Percentiles rank a stretch among this genome's conserved stretches.
Conservation (phyloP, 1,284 basidiomycete species). For the Trametes sp. region DNA sequence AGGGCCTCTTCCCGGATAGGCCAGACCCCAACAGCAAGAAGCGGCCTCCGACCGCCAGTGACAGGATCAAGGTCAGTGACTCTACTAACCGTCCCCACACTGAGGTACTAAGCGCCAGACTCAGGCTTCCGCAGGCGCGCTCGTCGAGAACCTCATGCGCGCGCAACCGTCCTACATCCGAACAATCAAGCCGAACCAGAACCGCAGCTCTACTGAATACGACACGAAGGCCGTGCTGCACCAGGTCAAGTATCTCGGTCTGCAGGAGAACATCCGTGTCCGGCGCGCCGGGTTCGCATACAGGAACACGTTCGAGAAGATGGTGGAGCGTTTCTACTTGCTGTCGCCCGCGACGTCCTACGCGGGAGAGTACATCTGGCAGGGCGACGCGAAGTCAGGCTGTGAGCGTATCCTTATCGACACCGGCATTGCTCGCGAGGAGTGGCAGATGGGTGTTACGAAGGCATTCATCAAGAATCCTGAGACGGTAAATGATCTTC, state of each 20-base stretch:
- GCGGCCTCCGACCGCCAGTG: conserved; percentile 96
- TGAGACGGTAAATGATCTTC: conserved; percentile 75
- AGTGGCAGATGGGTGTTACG: conserved; percentile 99
- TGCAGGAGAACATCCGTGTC: conserved; percentile 99
- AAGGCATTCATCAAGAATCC: conserved; percentile 99
- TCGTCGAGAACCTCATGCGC: conserved; percentile 96
- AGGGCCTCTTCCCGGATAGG: conserved; percentile 91
- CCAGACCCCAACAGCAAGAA: conserved; percentile 98
- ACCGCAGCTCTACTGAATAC: conserved; percentile 92
- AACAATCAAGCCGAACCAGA: conserved; percentile 99
- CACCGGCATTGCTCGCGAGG: conserved; percentile 94
- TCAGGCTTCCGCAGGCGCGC: conserved; percentile 87
- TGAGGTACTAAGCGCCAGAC: neutral
- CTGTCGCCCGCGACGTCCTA: conserved; percentile 96
- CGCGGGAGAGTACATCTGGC: conserved; percentile 98
- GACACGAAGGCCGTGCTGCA: conserved; percentile 95
- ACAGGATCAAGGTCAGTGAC: conserved; percentile 88
- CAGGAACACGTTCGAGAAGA: conserved; percentile 97
- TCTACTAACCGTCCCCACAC: neutral
- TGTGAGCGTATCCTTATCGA: conserved; percentile 95
- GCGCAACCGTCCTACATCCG: conserved; percentile 98
- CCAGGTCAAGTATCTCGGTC: conserved; percentile 98
- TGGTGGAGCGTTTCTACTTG: conserved; percentile 98
- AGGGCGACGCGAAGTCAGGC: conserved; percentile 89
- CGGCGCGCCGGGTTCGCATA: conserved; percentile 98